Base-by-base conservation (phyloP, 345 rosid genomes). In the Populus tremula region DNA sequence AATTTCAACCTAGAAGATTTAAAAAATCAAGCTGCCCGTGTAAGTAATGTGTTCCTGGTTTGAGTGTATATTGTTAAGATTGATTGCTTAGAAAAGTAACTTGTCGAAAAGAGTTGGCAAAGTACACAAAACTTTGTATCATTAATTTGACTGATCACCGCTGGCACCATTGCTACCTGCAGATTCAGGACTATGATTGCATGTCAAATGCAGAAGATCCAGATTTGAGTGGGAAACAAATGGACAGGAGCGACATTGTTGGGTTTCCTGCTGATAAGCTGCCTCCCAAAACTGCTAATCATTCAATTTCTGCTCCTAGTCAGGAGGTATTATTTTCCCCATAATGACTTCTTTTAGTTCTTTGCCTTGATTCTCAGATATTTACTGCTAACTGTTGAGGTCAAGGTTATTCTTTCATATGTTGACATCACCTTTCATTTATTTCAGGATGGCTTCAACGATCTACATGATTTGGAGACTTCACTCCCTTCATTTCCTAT, bases 1-100 rank as follows among this genome's bases (percentile, higher is more conserved):
- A 92, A 96, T 83, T 96, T 96, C 85, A 92, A 93, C 85, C 89
- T 96, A n/a, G 99, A 93, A 73, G 99, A 96, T 87, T 88, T 93
- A 72, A 96, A 90, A 84, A 87, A 78, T 84, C 99, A 93, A 84
- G 99, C 99, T 87, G 97, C 96, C 11, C 89, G 88, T 84, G 98
- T 96, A 83, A 83, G 94, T 86, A 67, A 67, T 38, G 27, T 61
- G 27, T 78, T 73, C 29, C 49, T 49, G 56, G 18, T 69, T 76
- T 54, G 33, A n/a, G 47, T 76, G 7, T 61, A 50, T 36, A 41
- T 66, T 49, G 20, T 69, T 20, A n/a, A 61, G 27, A 13, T 11
- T 20, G 29, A 75, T 81, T 12, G 49, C 13, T 8, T 76, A 43
- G 31, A 27, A 45, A 49, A 74, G 69, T 38, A 56, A 70, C 43